Percentiles rank a stretch among this genome's conserved stretches.
Evolutionary conservation across 352 stramenopile species (phyloP).

Genomic region (Globisporangium barbulae): DNA sequence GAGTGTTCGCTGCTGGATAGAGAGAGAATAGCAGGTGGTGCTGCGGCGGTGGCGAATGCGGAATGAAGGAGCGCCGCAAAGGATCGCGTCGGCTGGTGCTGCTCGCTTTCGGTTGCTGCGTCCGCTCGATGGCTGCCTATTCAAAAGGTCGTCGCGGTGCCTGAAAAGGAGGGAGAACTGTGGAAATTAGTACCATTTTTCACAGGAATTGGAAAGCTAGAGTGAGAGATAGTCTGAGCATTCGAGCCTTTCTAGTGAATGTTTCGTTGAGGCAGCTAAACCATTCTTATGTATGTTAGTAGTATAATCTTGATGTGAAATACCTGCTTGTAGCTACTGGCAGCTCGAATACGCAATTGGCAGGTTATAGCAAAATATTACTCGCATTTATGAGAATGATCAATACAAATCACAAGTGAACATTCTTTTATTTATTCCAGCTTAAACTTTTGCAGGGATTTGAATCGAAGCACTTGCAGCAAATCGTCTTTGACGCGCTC

Average conservation of each 20-base stretch:
- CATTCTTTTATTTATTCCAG: too few species aligned
- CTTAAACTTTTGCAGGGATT: too few species aligned
- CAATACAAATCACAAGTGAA: too few species aligned
- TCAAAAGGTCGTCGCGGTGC: not conserved
- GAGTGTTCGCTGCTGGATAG: not conserved
- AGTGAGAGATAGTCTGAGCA: not conserved
- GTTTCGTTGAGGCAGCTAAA: not conserved
- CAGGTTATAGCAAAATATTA: not conserved
- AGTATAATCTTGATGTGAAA: not conserved
- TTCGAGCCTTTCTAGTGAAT: not conserved
- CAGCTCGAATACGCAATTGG: not conserved
- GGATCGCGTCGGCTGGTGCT: conserved; percentile 2
- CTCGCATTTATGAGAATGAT: too few species aligned
- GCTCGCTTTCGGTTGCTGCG: not conserved
- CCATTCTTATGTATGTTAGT: not conserved
- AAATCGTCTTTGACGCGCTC: too few species aligned
- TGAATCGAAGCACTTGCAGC: too few species aligned
- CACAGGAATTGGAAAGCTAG: too few species aligned
- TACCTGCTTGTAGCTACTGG: not conserved
- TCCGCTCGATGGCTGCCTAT: not conserved
- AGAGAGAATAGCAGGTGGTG: not conserved
- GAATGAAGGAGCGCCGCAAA: not conserved
- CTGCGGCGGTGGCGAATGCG: conserved; percentile 3
- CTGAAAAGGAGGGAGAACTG: not conserved
- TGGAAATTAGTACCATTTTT: too few species aligned